These are phyloP conservation scores for Fusarium buxicola DNA, from an alignment of 2,329 filamentous ascomycete genomes.

Conservation along the genomic window DNA sequence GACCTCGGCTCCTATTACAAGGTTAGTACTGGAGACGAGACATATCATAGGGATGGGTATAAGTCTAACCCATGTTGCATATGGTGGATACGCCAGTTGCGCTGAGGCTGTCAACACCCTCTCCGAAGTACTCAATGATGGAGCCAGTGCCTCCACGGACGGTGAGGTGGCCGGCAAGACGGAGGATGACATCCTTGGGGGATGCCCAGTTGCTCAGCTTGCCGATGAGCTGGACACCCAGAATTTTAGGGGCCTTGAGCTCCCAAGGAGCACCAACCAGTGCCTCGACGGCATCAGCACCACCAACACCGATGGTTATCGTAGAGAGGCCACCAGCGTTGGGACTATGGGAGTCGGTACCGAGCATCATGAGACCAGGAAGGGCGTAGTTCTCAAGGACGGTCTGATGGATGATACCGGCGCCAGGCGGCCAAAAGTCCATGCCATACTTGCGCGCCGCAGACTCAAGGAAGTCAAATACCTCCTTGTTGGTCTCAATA, in stretches of 20 bases:
- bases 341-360: slow-evolving; percentile 96
- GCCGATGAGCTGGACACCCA: slow-evolving; percentile 87
- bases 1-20: slow-evolving; percentile 70
- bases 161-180: slow-evolving; percentile 88
- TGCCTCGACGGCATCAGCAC: slow-evolving; percentile 96
- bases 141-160: slow-evolving; percentile 94
- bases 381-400: slow-evolving; percentile 97
- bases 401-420: slow-evolving; percentile 97
- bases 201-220: slow-evolving; percentile 89
- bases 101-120: slow-evolving; percentile 89
- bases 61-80: slow-evolving; percentile 77
- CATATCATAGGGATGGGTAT: not conserved
- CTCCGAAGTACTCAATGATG: slow-evolving; percentile 93
- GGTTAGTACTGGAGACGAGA: not conserved
- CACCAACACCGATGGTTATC: slow-evolving; percentile 96
- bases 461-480: slow-evolving; percentile 96
- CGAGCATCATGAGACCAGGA: slow-evolving; percentile 98
- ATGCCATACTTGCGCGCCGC: slow-evolving; percentile 92
- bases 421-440: slow-evolving; percentile 94
- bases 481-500: slow-evolving; percentile 93
- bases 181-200: slow-evolving; percentile 95
- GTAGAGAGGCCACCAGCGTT: slow-evolving; percentile 96
- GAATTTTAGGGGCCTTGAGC: slow-evolving; percentile 90
- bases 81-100: slow-evolving; percentile 94
- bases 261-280: slow-evolving; percentile 98